These are phyloP conservation scores for Amoeboaphelidium protococcarum DNA, from an alignment of 371 early-diverging fungal genomes.

Conservation along the genomic window DNA sequence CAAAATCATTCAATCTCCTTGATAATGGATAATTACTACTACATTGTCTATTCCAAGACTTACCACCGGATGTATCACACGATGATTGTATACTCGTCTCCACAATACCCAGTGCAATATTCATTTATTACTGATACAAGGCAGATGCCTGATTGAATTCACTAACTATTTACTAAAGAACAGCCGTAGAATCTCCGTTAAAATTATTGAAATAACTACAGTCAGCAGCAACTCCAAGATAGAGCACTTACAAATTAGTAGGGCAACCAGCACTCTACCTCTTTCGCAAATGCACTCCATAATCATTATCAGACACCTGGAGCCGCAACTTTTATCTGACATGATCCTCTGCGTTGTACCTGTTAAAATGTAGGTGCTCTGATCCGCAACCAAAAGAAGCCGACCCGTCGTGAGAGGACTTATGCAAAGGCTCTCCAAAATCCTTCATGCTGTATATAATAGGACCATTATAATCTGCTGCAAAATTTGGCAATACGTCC, in stretches of 20 bases:
- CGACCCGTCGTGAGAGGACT: no score
- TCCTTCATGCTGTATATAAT: no score
- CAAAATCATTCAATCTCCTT: slow-evolving; percentile 59
- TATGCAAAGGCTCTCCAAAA: no score
- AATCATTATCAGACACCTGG: no score
- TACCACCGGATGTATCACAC: slow-evolving; percentile 14
- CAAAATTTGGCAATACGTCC: no score
- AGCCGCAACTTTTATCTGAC: no score
- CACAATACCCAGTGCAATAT: slow-evolving; percentile 56
- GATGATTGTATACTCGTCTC: slow-evolving; percentile 43
- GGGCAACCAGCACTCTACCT: slow-evolving; percentile 12
- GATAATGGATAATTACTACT: slow-evolving; percentile 33
- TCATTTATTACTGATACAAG: slow-evolving; percentile 69
- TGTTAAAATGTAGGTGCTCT: no score
- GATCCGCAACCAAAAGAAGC: no score
- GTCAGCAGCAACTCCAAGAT: slow-evolving; percentile 13
- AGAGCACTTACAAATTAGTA: slow-evolving; percentile 6
- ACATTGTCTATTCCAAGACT: slow-evolving; percentile 59
- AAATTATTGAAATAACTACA: slow-evolving; percentile 11
- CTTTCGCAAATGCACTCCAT: no score
- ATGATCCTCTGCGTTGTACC: no score
- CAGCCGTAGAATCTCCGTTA: slow-evolving; percentile 10
- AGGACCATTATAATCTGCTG: no score
- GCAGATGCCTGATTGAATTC: slow-evolving; percentile 23
- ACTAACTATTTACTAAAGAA: slow-evolving; percentile 10